Percentiles rank a stretch among this genome's conserved stretches.
phyloP scores from a whole-genome alignment of 495 filamentous ascomycete genomes.

The Tuber magnatum region DNA sequence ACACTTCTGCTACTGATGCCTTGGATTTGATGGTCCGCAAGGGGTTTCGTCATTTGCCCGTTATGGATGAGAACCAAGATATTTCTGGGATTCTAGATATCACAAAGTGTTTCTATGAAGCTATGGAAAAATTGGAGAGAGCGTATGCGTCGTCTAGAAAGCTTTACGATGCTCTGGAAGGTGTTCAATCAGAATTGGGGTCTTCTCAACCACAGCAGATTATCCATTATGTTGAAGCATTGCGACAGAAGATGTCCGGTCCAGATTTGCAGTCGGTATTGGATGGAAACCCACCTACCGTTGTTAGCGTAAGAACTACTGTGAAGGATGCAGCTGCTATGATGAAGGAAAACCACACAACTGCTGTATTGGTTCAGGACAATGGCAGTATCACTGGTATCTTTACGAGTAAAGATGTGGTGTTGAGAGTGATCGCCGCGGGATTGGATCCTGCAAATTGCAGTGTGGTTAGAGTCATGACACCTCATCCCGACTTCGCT shows the following conservation, averaged over 20 bases:
- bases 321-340: slow-evolving; percentile 88
- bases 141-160: slow-evolving; percentile 94
- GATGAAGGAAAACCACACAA: slow-evolving; percentile 99
- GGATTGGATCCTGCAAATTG: slow-evolving; percentile 90
- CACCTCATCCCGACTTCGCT: slow-evolving; percentile 95
- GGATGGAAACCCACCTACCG: slow-evolving; percentile 82
- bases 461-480: slow-evolving; percentile 98
- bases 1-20: slow-evolving; percentile 96
- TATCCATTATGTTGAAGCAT: slow-evolving; percentile 95
- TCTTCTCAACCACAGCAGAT: slow-evolving; percentile 96
- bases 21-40: slow-evolving; percentile 97
- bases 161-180: slow-evolving; percentile 93
- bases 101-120: slow-evolving; percentile 99
- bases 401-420: slow-evolving; percentile 98
- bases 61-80: slow-evolving; percentile 99
- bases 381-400: slow-evolving; percentile 96
- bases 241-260: slow-evolving; percentile 94
- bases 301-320: slow-evolving; percentile 88
- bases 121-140: slow-evolving; percentile 97
- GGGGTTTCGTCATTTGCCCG: slow-evolving; percentile 92
- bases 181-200: slow-evolving; percentile 95
- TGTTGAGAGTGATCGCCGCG: slow-evolving; percentile 93
- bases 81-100: slow-evolving; percentile 98
- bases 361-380: slow-evolving; percentile 91
- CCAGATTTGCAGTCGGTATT: slow-evolving; percentile 92